Base-by-base conservation (phyloP, 495 filamentous ascomycete genomes). In the Bryoglossum gracile region DNA sequence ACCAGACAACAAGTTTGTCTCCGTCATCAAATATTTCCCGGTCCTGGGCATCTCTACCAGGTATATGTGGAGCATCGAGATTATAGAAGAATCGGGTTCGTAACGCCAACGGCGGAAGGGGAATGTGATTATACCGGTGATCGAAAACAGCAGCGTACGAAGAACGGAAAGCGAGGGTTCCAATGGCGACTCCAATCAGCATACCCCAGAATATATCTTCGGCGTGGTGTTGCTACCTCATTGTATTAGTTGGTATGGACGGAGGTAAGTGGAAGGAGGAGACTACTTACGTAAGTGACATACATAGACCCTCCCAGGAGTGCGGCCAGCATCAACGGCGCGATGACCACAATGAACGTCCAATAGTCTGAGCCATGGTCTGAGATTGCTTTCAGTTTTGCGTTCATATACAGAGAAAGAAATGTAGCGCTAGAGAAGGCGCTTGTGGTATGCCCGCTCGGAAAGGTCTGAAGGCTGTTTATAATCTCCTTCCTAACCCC, bases 361-460 rank as follows among this genome's bases (percentile, higher is more conserved):
- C 43, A 41, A n/a, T 35, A 41, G 19, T 47, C 16, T 25, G 50
- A 41, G 8, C 35, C 37, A 54, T 77, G 76, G 60, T 77, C 71
- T 38, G 71, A 53, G 51, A 77, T 80, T 17, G 78, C 68, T 61
- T 82, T 81, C 16, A 85, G 65, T 50, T 83, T 82, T 5, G 75
- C 79, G 50, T 84, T 83, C 14, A 84, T 65, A 58, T 81, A 86
- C 0, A 84, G 66, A n/a, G 66, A 68, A 3, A 82, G 58, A 48
- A 70, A 84, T 4, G 71, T 56, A 40, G 75, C 73, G n/a, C 71
- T 75, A 0, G 76, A 75, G 47, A 81, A 83, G 0, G 78, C 73
- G 6, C 72, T 72, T 0, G 71, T 69, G 33, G 76, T 66, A 56
- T 84, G 80, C 4, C 82, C 82, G 9, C 67, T 74, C 0, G 81